Evolutionary conservation across 1,284 basidiomycete species (phyloP).

Genomic region (Leccinum solheimii): DNA sequence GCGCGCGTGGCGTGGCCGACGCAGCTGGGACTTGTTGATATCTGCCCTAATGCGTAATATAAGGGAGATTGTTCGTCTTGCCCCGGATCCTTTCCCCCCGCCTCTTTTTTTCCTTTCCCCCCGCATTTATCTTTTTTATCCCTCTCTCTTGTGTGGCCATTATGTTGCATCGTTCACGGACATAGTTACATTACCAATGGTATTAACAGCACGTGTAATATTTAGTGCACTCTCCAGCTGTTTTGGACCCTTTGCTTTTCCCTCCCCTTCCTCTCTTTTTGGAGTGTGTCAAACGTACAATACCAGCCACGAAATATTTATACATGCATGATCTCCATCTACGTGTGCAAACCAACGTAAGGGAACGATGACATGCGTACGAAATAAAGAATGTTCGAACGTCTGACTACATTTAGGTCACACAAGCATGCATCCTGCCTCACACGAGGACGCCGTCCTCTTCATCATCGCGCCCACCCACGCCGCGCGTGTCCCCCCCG

Average conservation of each 20-base stretch:
- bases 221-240: conserved; percentile 24
- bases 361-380: not conserved
- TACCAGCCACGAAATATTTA: conserved; percentile 19
- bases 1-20: not conserved
- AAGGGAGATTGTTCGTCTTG: conserved; percentile 5
- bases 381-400: not conserved
- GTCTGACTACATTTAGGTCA: not conserved
- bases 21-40: conserved; percentile 13
- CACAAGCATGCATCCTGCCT: not conserved
- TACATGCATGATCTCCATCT: conserved; percentile 12
- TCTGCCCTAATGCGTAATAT: conserved; percentile 18
- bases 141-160: conserved; percentile 13
- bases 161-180: conserved; percentile 26
- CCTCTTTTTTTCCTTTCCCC: not conserved
- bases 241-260: conserved; percentile 18
- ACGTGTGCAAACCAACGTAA: not conserved
- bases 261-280: conserved; percentile 5
- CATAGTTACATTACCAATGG: conserved; percentile 26
- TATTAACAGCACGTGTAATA: conserved; percentile 33
- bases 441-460: conserved; percentile 32
- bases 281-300: conserved; percentile 20
- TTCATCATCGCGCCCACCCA: conserved; percentile 21
- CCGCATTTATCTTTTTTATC: conserved; percentile 1
- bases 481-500: conserved; percentile 50
- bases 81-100: not conserved